Base-by-base conservation (phyloP, 176 grass and related monocot genomes). In the Pontederia crassipes region DNA sequence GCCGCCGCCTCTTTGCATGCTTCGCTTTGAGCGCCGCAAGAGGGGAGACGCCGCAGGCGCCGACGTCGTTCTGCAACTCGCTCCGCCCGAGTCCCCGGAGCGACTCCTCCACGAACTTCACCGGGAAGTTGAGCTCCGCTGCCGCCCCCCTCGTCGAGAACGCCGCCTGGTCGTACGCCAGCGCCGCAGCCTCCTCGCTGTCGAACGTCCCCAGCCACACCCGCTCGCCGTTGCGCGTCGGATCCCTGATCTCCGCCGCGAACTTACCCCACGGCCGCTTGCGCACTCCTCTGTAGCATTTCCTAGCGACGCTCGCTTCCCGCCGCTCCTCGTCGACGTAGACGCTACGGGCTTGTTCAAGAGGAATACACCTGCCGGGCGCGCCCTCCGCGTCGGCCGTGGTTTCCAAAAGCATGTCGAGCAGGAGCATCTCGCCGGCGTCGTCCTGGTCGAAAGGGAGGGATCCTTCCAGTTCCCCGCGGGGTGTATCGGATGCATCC, bases 141-240 rank as follows among this genome's bases (percentile, higher is more conserved):
- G 17, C 17, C 55, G 28, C 2, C 32, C 59, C 59, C 59, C 59
- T 12, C 59, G 28, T 62, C 1, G 59, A 24, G 20, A 40, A 62
- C n/a, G 59, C 59, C 14, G 59, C 59, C 32, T 62, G 59, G 59
- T 62, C 59, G 59, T 62, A 62, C 8, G 59, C 32, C 13, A 62
- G 17, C 28, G 55, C 55, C 16, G 55, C 55, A 7, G 55, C 55
- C 55, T 57, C 55, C 17, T 15, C 55, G 20, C 17, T 20, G 17
- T 57, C 55, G 55, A 57, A 57, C 55, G 55, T 57, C 14, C 55
- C 55, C 55, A 57, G 15, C 55, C 55, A 57, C 55, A 57, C 55
- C 17, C 55, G 15, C 17, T 10, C 17, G 16, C 55, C 55, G 16
- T 57, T 15, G 16, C 55, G 15, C 55, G 55, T 57, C 8, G 55